Conservation (phyloP, 257 asterid species). For the Perilla frutescens region DNA sequence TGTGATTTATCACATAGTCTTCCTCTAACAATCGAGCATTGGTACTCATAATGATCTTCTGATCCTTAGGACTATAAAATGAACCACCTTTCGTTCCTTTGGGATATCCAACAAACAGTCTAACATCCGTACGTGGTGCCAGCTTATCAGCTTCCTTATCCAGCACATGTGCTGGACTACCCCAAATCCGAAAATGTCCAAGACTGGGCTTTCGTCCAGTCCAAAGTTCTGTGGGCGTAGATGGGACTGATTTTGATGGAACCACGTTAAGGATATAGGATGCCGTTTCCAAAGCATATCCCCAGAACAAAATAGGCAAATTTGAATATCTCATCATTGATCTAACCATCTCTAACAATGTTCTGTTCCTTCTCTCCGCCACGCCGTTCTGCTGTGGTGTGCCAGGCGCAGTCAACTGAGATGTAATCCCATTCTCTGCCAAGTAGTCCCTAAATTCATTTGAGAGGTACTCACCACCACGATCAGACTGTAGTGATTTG, state of each 20-base stretch:
- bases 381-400: neutral
- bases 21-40: too few relatives aligned
- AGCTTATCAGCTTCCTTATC: neutral
- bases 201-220: neutral
- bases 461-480: too few relatives aligned
- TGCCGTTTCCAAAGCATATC: neutral
- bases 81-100: too few relatives aligned
- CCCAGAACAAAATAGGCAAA: neutral
- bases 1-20: neutral
- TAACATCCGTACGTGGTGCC: neutral
- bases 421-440: neutral
- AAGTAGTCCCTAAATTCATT: neutral
- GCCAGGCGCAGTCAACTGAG: neutral
- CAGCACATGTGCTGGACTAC: neutral
- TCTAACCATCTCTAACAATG: neutral
- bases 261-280: neutral
- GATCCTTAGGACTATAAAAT: too few relatives aligned
- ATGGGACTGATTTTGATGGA: neutral
- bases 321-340: neutral
- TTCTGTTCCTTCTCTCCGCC: too few relatives aligned
- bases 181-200: neutral
- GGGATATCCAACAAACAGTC: too few relatives aligned
- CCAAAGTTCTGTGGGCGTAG: neutral
- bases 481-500: too few relatives aligned
- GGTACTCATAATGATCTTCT: too few relatives aligned